Conservation (phyloP, 495 filamentous ascomycete genomes). For the Neurospora tetraspora region DNA sequence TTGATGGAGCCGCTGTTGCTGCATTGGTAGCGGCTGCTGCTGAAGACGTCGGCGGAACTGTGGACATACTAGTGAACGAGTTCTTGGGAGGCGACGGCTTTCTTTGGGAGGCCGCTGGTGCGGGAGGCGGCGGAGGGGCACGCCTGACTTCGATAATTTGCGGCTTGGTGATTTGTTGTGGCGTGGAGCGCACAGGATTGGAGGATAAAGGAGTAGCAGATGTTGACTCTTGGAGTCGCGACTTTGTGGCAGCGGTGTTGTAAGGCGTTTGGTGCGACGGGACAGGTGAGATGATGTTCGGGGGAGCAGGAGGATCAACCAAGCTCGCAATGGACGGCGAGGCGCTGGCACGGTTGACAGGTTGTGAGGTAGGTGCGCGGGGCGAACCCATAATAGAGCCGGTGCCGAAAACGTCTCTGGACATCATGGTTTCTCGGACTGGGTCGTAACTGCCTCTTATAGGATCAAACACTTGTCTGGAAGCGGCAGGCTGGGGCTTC, state of each 20-base stretch:
- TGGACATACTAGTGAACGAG: background rate
- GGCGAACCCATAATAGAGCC: conserved; percentile 42
- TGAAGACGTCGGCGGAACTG: conserved; percentile 4
- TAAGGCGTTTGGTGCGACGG: conserved; percentile 34
- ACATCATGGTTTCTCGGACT: conserved; percentile 37
- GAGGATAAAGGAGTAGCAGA: conserved; percentile 23
- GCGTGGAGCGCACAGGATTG: conserved; percentile 10
- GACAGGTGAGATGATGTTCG: conserved; percentile 33
- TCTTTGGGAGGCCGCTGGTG: conserved; percentile 7
- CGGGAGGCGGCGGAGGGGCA: conserved; percentile 18
- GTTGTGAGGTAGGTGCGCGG: conserved; percentile 31
- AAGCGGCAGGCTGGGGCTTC: conserved; percentile 36
- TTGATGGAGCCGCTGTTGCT: background rate
- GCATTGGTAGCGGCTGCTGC: conserved; percentile 6
- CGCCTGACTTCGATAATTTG: conserved; percentile 25
- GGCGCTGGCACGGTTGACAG: conserved; percentile 60
- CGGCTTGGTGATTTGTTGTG: conserved; percentile 28
- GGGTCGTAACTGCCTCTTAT: conserved; percentile 63
- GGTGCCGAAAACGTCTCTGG: conserved; percentile 40
- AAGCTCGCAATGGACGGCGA: conserved; percentile 85
- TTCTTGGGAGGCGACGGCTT: conserved; percentile 4
- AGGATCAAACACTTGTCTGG: conserved; percentile 79
- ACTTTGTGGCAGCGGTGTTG: conserved; percentile 13
- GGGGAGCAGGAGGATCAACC: conserved; percentile 60
- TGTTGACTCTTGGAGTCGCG: conserved; percentile 20